Evolutionary conservation across 495 filamentous ascomycete species (phyloP).

Genomic region (Tuber calosporum): DNA sequence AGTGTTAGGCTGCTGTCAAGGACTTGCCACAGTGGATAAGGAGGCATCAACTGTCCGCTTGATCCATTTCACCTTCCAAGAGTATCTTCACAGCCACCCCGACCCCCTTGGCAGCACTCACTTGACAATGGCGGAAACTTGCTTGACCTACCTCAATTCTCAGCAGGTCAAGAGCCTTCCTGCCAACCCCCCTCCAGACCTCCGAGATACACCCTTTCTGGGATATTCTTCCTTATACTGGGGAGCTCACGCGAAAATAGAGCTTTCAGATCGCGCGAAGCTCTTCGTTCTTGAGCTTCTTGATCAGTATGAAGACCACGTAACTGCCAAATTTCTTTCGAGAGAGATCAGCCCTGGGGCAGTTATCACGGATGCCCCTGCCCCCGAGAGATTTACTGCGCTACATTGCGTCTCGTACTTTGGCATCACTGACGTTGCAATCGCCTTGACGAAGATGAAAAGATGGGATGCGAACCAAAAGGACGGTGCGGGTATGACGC

Average conservation of each 20-base stretch:
- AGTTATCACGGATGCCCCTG: not conserved
- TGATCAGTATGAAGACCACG: not conserved
- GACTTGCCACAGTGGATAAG: not conserved
- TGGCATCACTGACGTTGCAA: not conserved
- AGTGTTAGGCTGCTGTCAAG: not conserved
- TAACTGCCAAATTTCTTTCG: not conserved
- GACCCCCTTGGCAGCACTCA: not conserved
- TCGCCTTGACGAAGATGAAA: not conserved
- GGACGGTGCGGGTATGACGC: not conserved
- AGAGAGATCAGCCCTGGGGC: not conserved
- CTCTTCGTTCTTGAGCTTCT: not conserved
- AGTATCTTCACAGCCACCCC: not conserved
- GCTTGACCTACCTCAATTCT: not conserved
- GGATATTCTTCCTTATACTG: not conserved
- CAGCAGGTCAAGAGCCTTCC: not conserved
- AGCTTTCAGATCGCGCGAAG: not conserved
- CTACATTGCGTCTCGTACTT: not conserved
- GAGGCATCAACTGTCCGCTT: not conserved
- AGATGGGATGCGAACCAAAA: not conserved
- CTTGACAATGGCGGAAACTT: slow-evolving; percentile 2
- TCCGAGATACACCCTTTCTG: not conserved
- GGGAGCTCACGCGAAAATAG: not conserved
- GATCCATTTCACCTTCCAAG: slow-evolving; percentile 4
- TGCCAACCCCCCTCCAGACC: not conserved
- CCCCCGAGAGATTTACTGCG: not conserved